Base-by-base conservation (phyloP, 345 rosid genomes). In the Corchorus olitorius region DNA sequence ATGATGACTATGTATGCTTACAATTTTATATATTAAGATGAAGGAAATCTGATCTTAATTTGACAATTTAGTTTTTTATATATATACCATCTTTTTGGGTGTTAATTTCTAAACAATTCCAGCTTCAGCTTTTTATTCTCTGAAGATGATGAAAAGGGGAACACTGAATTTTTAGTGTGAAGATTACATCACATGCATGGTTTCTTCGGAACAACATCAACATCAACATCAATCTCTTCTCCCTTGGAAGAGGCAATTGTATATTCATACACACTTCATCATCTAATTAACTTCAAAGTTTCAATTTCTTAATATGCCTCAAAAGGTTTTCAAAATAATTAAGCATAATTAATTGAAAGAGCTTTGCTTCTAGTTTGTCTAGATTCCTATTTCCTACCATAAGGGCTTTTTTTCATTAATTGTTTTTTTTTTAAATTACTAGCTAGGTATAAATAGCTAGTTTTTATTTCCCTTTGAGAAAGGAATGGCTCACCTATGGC, bases 141-240 rank as follows among this genome's bases (percentile, higher is more conserved):
- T 72, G 50, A 61, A 68, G 76, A 54, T 45, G 39, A 39, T 65
- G 65, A 65, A 81, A 79, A 79, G 82, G 70, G 58, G 20, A 79
- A 62, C 77, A 77, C 66, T 77, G 81, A 65, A 63, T 77, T 55
- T 55, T 56, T 61, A 52, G 64, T 58, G 55, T 43, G 19, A 49
- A 74, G 75, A 45, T 68, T 59, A 39, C 74, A 67, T 58, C 80
- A 41, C 80, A 72, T 75, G 79, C 80, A 72, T 75, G 79, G 66
- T 13, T 74, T 70, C 33, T 11, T 4, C 37, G 43, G 27, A 58
- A 20, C 65, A 54, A 11, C 34, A 52, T 71, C 75, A 54, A 11
- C 34, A 52, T 71, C 75, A 70, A 27, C 70, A 56, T 22, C 27
- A 27, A 0, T 33, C 54, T 20, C 64, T 71, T 41, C 76, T 13